A percentile compares a stretch with the other conserved stretches of the same genome.
Evolutionary conservation across 2,329 filamentous ascomycete genomes (phyloP).

Genomic region (Ramularia endophylla): DNA sequence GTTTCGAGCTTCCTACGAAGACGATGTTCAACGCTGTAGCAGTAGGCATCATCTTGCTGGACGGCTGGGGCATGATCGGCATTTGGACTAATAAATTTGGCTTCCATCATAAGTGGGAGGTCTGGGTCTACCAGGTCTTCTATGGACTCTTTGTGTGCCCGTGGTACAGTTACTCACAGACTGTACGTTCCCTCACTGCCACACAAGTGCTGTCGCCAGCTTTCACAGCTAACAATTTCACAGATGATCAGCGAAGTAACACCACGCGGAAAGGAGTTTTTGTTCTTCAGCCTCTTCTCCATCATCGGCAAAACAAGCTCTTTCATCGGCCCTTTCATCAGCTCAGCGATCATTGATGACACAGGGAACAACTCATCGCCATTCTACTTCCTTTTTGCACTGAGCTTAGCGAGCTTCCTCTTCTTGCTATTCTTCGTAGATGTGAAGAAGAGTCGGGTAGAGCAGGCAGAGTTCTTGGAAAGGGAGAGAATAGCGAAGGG

Average conservation of each 20-base stretch:
- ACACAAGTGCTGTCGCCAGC: no score
- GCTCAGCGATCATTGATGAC: conserved; percentile 61
- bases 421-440: conserved; percentile 53
- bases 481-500: conserved; percentile 24
- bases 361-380: conserved; percentile 52
- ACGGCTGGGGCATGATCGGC: conserved; percentile 55
- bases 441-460: conserved; percentile 53
- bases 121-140: conserved; percentile 34
- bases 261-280: conserved; percentile 60
- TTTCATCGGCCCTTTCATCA: conserved; percentile 65
- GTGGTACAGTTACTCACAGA: conserved; percentile 66
- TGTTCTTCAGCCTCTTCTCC: conserved; percentile 65
- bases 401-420: conserved; percentile 51
- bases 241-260: conserved; percentile 63
- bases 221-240: no score
- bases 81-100: conserved; percentile 49
- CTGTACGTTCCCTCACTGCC: conserved; percentile 31
- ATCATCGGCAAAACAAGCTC: conserved; percentile 63
- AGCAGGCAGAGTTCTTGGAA: conserved; percentile 53
- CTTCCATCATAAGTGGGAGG: conserved; percentile 18
- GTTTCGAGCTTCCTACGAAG: conserved; percentile 56
- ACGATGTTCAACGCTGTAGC: conserved; percentile 63
- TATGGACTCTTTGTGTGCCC: conserved; percentile 63
- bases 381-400: conserved; percentile 60
- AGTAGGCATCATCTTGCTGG: conserved; percentile 55